phyloP scores from a whole-genome alignment of 305 asterid genomes.

The Fraxinus angustifolia region DNA sequence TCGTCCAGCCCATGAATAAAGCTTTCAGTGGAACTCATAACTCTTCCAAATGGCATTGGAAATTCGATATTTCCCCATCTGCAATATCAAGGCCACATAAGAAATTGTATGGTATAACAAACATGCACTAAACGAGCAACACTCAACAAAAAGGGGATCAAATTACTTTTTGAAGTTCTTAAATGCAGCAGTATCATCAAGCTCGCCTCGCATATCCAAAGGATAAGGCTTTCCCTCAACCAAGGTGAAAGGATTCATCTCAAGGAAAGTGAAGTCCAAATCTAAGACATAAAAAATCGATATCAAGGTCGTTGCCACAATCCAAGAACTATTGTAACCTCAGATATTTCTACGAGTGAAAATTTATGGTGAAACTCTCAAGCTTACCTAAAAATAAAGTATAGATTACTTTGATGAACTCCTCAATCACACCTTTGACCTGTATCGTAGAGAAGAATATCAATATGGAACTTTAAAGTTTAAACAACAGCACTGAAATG shows the following conservation, averaged over 20 bases:
- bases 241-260: slow-evolving; percentile 88
- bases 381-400: slow-evolving; percentile 57
- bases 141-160: not conserved
- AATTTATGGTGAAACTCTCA: not conserved
- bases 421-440: slow-evolving; percentile 74
- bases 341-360: not conserved
- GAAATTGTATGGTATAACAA: not conserved
- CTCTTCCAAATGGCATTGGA: slow-evolving; percentile 91
- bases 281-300: slow-evolving; percentile 33
- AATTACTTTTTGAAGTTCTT: slow-evolving; percentile 85
- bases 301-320: slow-evolving; percentile 13
- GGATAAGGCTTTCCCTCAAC: slow-evolving; percentile 88
- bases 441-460: slow-evolving; percentile 28
- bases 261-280: slow-evolving; percentile 88
- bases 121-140: not conserved
- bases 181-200: slow-evolving; percentile 88
- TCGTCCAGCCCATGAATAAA: slow-evolving; percentile 82
- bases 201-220: slow-evolving; percentile 93
- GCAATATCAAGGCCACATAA: slow-evolving; percentile 25
- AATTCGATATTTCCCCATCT: slow-evolving; percentile 90
- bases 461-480: not conserved
- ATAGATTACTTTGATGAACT: slow-evolving; percentile 60
- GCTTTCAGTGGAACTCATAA: slow-evolving; percentile 76
- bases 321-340: slow-evolving; percentile 1
- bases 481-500: not conserved